A percentile compares a stretch with the other conserved stretches of the same genome.
Evolutionary conservation across 129 eudicot species (phyloP).

Genomic region (Centrapalus pauciflorus): DNA sequence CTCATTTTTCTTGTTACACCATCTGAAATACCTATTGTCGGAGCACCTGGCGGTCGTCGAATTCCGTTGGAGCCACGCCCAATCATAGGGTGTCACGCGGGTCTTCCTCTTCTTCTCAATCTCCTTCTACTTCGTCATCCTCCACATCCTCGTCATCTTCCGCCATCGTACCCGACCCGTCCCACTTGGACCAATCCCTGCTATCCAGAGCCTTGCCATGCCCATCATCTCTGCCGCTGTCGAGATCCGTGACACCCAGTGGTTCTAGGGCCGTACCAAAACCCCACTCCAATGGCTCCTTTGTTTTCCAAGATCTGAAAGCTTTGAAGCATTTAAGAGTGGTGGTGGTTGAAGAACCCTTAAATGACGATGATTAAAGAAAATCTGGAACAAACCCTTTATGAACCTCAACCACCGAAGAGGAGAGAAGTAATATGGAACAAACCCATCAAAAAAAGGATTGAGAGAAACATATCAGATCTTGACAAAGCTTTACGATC

Average conservation of each 20-base stretch:
- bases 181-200: constrained; percentile 61
- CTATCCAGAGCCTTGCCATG: constrained; percentile 58
- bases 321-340: too few species aligned
- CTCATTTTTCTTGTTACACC: background rate
- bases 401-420: too few species aligned
- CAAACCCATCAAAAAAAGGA: too few species aligned
- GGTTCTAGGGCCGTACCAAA: constrained; percentile 63
- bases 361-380: too few species aligned
- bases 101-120: constrained; percentile 46
- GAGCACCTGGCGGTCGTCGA: constrained; percentile 40
- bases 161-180: constrained; percentile 42
- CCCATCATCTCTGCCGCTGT: constrained; percentile 39
- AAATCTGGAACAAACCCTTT: too few species aligned
- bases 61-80: constrained; percentile 56
- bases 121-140: constrained; percentile 25
- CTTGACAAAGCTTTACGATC: too few species aligned
- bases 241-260: constrained; percentile 56
- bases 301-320: constrained; percentile 71
- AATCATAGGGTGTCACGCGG: constrained; percentile 66
- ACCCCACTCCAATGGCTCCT: constrained; percentile 72
- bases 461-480: too few species aligned
- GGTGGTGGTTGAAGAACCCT: too few species aligned
- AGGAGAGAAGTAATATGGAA: too few species aligned
- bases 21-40: constrained; percentile 16
- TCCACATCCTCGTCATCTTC: constrained; percentile 38